Base-by-base conservation (phyloP, 257 asterid genomes). In the Fraxinus anomala region DNA sequence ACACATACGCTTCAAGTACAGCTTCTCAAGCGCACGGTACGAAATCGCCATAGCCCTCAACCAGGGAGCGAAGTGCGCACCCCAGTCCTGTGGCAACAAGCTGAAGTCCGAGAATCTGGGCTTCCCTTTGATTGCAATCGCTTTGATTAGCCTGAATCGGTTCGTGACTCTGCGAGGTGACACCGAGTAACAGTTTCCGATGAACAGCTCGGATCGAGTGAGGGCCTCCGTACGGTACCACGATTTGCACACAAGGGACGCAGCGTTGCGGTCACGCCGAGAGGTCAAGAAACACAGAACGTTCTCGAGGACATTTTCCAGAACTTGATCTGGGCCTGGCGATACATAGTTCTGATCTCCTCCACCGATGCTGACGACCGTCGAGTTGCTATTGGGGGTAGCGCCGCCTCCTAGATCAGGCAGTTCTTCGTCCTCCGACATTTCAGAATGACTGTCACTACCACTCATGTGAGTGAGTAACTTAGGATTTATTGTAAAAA, bases 101-200 rank as follows among this genome's bases (percentile, higher is more conserved):
- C 87, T 79, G 59, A 88, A 88, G 66, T 88, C 91, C 40, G 91
- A 87, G 65, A 88, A 88, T 80, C 91, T 56, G 8, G 91, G 91
- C 79, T 80, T 85, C 34, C 91, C 91, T 77, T 88, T 88, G 2
- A 88, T 76, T 0, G 80, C 73, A 39, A 88, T 83, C 68, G 88
- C 81, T 61, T 76, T 88, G 24, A 88, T 81, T 72, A 82, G 76
- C 54, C 63, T 67, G 75, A 88, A 88, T 8, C 91, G 89, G 72
- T 69, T 47, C 72, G 78, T 78, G 40, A 85, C 88, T 21, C 89
- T 85, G 56, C 47, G 37, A 1, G 89, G 89, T 2, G 88, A 82
- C 4, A 88, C 74, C 0, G 91, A 81, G 26, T 88, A 88, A 36
- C 89, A 88, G 85, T 88, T 88, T 5, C 91, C 91, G n/a, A 88